phyloP scores from a whole-genome alignment of 257 asterid genomes.

The Plantago elongata region DNA sequence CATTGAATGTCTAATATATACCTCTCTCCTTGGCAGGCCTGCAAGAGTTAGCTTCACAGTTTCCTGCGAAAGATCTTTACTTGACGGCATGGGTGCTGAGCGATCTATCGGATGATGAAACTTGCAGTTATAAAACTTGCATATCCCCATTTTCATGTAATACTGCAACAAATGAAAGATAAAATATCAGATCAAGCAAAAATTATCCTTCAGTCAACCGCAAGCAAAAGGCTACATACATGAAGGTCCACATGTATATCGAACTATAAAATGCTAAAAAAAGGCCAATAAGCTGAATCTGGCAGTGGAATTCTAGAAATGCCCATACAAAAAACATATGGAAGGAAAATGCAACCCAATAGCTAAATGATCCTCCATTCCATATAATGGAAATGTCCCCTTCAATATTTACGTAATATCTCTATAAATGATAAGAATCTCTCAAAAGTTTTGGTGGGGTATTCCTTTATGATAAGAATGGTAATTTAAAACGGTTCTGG shows the following conservation, averaged over 20 bases:
- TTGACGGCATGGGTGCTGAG: constrained; percentile 36
- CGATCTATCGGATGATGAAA: constrained; percentile 90
- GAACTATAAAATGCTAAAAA: not conserved
- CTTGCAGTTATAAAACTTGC: constrained; percentile 84
- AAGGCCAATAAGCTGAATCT: constrained; percentile 13
- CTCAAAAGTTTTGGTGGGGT: too few relatives aligned
- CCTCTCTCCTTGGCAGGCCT: constrained; percentile 97
- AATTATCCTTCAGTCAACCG: constrained; percentile 10
- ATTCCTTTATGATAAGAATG: too few relatives aligned
- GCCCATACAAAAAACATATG: constrained; percentile 4
- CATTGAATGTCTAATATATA: constrained; percentile 23
- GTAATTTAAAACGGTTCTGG: too few relatives aligned
- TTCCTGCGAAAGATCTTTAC: constrained; percentile 40
- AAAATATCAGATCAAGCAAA: constrained; percentile 1
- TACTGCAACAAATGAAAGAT: constrained; percentile 35
- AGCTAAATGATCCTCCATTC: too few relatives aligned
- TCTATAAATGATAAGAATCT: too few relatives aligned
- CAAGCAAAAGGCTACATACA: constrained; percentile 10
- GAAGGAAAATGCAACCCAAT: constrained; percentile 10
- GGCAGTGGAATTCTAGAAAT: constrained; percentile 6
- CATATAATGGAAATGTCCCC: too few relatives aligned
- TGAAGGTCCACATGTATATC: constrained; percentile 9
- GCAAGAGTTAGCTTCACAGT: constrained; percentile 80
- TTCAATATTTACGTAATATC: too few relatives aligned
- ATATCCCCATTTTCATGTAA: constrained; percentile 91